Percentiles rank a stretch among this genome's conserved stretches.
Evolutionary conservation across 805 yeast genomes (phyloP).

Genomic region (Metschnikowia baotianmanensis): DNA sequence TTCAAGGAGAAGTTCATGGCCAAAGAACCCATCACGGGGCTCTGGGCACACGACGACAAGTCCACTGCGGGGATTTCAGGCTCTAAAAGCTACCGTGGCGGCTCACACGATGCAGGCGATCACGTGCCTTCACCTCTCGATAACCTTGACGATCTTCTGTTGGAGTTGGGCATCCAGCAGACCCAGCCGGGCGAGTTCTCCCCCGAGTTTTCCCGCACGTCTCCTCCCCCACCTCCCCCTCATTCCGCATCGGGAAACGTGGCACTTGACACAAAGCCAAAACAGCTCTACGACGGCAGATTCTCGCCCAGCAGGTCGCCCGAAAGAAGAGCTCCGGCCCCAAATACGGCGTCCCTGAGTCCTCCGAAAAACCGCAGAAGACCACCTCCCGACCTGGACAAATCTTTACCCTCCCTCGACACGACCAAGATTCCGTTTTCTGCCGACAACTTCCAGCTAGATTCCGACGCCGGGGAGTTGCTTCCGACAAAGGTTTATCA

Average conservation of each 20-base stretch:
- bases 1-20: constrained; percentile 32
- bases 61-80: not conserved
- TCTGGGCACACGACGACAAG: constrained; percentile 21
- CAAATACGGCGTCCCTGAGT: constrained; percentile 8
- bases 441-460: constrained; percentile 41
- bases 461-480: constrained; percentile 25
- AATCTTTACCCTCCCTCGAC: constrained; percentile 1
- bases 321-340: constrained; percentile 3
- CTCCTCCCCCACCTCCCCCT: constrained; percentile 29
- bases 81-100: not conserved
- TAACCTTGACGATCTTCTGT: constrained; percentile 8
- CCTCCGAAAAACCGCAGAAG: constrained; percentile 12
- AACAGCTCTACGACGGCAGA: not conserved
- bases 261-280: not conserved
- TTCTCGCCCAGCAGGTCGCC: constrained; percentile 1
- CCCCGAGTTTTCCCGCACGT: constrained; percentile 2
- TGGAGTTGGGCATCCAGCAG: constrained; percentile 2
- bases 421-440: constrained; percentile 38
- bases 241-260: constrained; percentile 12
- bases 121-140: constrained; percentile 8
- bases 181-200: not conserved
- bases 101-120: not conserved
- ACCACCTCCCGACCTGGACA: constrained; percentile 16
- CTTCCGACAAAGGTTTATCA: constrained; percentile 37
- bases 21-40: constrained; percentile 32